These are phyloP conservation scores for Trametes meyenii DNA, from an alignment of 768 basidiomycete genomes.

Conservation along the genomic window DNA sequence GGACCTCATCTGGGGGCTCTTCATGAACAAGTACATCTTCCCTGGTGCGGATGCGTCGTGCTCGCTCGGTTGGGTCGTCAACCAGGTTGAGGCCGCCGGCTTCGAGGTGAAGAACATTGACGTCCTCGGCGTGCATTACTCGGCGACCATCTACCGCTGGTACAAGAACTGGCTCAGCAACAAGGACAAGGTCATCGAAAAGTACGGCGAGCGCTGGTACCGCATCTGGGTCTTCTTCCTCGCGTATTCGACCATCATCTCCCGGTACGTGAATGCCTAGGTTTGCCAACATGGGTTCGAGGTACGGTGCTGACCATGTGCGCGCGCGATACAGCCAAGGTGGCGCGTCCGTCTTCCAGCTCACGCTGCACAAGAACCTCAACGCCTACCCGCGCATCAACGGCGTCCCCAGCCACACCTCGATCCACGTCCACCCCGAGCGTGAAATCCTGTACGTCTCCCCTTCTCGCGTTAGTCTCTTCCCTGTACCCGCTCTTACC, in stretches of 20 bases:
- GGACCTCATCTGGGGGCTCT: constrained; percentile 96
- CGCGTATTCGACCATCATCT: constrained; percentile 84
- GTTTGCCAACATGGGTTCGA: background rate
- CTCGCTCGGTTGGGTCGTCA: constrained; percentile 93
- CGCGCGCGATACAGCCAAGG: constrained; percentile 65
- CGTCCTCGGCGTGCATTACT: constrained; percentile 97
- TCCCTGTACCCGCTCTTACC: background rate
- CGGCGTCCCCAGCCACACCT: constrained; percentile 80
- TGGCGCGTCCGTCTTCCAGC: constrained; percentile 90
- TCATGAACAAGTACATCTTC: constrained; percentile 99
- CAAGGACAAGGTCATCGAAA: constrained; percentile 84
- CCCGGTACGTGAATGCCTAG: constrained; percentile 50
- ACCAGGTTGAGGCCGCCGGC: constrained; percentile 83
- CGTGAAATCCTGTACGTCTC: constrained; percentile 52
- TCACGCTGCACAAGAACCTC: constrained; percentile 97
- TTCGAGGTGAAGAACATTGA: constrained; percentile 98
- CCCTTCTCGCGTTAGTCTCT: background rate
- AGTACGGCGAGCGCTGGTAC: constrained; percentile 94
- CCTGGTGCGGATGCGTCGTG: constrained; percentile 97
- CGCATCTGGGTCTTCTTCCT: constrained; percentile 98
- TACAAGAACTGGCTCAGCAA: constrained; percentile 97
- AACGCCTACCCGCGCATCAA: constrained; percentile 93
- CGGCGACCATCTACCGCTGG: constrained; percentile 88
- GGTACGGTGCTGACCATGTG: constrained; percentile 6
- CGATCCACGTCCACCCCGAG: constrained; percentile 68